phyloP scores from a whole-genome alignment of 306 rosid genomes.

The Medicago lupulina region DNA sequence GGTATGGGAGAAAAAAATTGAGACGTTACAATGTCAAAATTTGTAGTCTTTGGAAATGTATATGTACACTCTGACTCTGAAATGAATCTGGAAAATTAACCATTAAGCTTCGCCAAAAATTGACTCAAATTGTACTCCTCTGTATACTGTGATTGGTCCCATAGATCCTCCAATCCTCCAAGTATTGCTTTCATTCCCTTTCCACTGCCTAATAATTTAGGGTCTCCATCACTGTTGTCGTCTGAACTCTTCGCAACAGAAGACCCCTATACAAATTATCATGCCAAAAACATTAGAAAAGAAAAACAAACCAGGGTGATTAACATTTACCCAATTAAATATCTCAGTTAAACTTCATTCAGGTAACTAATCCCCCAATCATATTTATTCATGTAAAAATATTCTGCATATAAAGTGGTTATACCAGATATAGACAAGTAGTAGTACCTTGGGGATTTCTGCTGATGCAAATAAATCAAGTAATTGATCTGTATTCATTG shows the following conservation, averaged over 20 bases:
- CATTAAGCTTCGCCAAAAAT: conserved; percentile 90
- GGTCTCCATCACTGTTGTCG: conserved; percentile 55
- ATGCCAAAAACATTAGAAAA: conserved; percentile 35
- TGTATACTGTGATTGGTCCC: conserved; percentile 95
- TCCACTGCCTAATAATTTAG: conserved; percentile 51
- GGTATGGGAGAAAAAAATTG: conserved; percentile 46
- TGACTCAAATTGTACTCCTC: conserved; percentile 92
- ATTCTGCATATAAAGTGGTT: conserved; percentile 11
- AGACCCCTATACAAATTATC: conserved; percentile 58
- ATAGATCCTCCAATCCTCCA: conserved; percentile 92
- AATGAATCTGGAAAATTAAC: conserved; percentile 56
- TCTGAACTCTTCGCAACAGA: conserved; percentile 59
- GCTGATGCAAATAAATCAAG: conserved; percentile 94
- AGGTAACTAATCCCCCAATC: conserved; percentile 16
- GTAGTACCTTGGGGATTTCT: conserved; percentile 55
- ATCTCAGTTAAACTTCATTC: background rate
- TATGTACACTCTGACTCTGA: conserved; percentile 58
- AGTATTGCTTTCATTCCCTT: conserved; percentile 94
- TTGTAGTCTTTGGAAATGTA: conserved; percentile 40
- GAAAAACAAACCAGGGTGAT: conserved; percentile 8
- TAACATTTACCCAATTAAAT: conserved; percentile 7
- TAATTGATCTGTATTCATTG: conserved; percentile 99
- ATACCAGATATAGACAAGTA: conserved; percentile 24
- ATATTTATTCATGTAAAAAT: conserved; percentile 16
- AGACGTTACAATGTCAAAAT: conserved; percentile 55